These are phyloP conservation scores for Citrus medica DNA, from an alignment of 345 rosid genomes.

Conservation along the genomic window DNA sequence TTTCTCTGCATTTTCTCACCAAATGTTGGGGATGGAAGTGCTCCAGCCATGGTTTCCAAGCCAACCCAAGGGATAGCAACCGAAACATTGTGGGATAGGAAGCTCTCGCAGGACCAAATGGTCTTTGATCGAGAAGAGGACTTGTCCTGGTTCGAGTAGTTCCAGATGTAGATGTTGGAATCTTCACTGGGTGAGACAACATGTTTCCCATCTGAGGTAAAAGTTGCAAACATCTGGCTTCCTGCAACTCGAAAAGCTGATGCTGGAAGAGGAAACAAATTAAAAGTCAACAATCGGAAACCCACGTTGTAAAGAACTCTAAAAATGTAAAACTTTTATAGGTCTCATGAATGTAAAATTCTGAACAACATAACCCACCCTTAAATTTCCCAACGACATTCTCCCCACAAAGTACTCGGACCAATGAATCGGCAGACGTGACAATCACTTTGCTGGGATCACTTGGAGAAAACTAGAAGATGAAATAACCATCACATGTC, in stretches of 20 bases:
- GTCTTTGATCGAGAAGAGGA: constrained; percentile 35
- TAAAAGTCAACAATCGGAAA: background rate
- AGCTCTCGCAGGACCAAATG: constrained; percentile 54
- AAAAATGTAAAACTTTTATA: background rate
- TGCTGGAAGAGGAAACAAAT: constrained; percentile 26
- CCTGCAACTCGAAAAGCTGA: constrained; percentile 47
- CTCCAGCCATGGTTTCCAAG: constrained; percentile 16
- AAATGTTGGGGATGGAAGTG: constrained; percentile 22
- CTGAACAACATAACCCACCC: constrained; percentile 31
- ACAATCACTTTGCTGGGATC: constrained; percentile 65
- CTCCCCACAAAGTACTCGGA: constrained; percentile 42
- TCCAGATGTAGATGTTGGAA: constrained; percentile 69
- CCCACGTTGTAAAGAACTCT: background rate
- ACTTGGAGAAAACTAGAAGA: constrained; percentile 50
- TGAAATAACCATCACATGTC: constrained; percentile 9
- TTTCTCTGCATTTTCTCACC: constrained; percentile 3
- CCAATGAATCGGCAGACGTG: constrained; percentile 71
- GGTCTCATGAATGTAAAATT: background rate
- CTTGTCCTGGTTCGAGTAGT: constrained; percentile 40
- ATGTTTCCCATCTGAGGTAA: constrained; percentile 75
- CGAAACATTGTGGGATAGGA: constrained; percentile 52
- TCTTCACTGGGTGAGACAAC: constrained; percentile 63
- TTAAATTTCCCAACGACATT: constrained; percentile 60
- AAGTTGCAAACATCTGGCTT: constrained; percentile 56
- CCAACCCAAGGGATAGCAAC: constrained; percentile 76